Conservation (phyloP, 108 stramenopile genomes). For the Cyclotella choctawhatcheeana region DNA sequence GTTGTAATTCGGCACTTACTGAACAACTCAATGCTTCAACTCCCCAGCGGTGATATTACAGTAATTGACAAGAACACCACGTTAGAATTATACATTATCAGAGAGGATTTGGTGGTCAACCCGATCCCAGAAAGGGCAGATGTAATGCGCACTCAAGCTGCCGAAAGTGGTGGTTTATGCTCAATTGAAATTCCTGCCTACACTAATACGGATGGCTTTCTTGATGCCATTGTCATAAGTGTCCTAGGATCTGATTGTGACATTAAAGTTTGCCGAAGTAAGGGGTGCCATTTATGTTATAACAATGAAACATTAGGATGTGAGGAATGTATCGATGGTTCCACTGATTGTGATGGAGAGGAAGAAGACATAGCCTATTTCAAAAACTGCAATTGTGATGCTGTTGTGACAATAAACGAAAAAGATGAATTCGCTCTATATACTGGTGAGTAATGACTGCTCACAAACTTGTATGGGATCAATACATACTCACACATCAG, state of each 20-base stretch:
- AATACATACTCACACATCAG: no score
- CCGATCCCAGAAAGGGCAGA: background rate
- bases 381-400: constrained; percentile 20
- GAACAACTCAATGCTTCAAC: background rate
- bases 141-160: background rate
- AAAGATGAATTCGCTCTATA: no score
- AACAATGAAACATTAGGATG: background rate
- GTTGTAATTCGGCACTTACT: no score
- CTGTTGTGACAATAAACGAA: constrained; percentile 3
- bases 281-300: no score
- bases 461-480: no score
- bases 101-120: background rate
- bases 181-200: constrained; percentile 9
- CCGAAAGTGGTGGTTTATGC: background rate
- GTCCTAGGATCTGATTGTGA: background rate
- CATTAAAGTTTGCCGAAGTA: background rate
- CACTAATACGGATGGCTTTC: background rate
- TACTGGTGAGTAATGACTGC: no score
- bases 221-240: background rate
- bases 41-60: background rate
- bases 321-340: background rate
- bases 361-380: constrained; percentile 15
- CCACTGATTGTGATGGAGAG: background rate
- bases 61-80: constrained; percentile 2
- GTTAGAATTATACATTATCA: constrained; percentile 26